A percentile compares a stretch with the other conserved stretches of the same genome.
These are phyloP conservation scores for Hysterium pulicare DNA, from an alignment of 2,329 filamentous ascomycete genomes.

Conservation along the genomic window DNA sequence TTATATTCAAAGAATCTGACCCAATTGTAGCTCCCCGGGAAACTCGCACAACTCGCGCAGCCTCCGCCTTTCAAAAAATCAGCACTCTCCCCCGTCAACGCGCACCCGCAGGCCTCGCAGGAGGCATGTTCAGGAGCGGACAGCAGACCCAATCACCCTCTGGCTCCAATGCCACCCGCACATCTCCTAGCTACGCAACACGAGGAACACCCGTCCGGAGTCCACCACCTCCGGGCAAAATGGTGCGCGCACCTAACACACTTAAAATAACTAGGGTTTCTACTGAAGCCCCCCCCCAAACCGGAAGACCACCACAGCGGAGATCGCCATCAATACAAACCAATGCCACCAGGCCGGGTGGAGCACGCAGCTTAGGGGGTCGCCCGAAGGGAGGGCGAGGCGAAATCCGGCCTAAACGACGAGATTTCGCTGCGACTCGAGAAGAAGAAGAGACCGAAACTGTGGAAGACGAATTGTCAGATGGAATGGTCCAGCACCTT, in stretches of 20 bases:
- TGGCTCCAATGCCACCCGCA: not conserved
- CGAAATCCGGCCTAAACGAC: not conserved
- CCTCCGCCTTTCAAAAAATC: slow-evolving; percentile 23
- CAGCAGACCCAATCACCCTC: slow-evolving; percentile 7
- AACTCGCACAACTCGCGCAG: slow-evolving; percentile 24
- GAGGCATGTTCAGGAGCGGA: slow-evolving; percentile 1
- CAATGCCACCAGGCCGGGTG: not conserved
- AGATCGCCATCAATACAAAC: slow-evolving; percentile 7
- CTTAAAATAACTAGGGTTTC: slow-evolving; percentile 18
- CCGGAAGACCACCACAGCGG: slow-evolving; percentile 19
- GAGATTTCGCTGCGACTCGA: not conserved
- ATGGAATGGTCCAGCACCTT: slow-evolving; percentile 31
- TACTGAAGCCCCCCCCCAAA: slow-evolving; percentile 18
- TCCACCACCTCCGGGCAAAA: slow-evolving; percentile 3
- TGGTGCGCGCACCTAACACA: slow-evolving; percentile 29
- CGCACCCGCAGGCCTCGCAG: slow-evolving; percentile 18
- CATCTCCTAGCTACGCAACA: not conserved
- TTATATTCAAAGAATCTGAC: not conserved
- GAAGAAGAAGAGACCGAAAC: not conserved
- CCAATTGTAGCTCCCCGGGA: slow-evolving; percentile 6
- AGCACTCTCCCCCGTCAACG: slow-evolving; percentile 20
- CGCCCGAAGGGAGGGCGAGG: slow-evolving; percentile 8
- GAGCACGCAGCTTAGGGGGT: slow-evolving; percentile 1
- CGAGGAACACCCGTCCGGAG: not conserved
- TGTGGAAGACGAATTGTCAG: slow-evolving; percentile 16